Percentiles rank a stretch among this genome's conserved stretches.
Evolutionary conservation across 148 eudicot genomes (phyloP).

Genomic region (Cornus florida): DNA sequence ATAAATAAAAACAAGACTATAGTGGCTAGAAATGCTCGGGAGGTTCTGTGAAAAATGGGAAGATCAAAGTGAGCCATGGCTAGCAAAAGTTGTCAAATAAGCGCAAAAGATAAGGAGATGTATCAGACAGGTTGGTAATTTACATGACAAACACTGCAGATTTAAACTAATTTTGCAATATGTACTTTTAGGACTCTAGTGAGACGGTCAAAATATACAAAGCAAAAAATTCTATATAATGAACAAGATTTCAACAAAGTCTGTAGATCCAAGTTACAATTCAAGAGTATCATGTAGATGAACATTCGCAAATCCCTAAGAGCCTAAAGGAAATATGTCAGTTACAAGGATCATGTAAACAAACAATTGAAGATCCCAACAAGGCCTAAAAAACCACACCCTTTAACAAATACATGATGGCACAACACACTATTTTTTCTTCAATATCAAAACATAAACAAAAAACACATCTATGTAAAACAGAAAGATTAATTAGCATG

Average conservation of each 20-base stretch:
- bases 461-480: background rate
- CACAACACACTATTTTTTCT: background rate
- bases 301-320: background rate
- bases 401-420: background rate
- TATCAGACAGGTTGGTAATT: no score
- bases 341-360: constrained; percentile 16
- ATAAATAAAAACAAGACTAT: no score
- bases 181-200: background rate
- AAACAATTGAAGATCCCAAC: constrained; percentile 14
- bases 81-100: no score
- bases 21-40: no score
- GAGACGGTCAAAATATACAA: background rate
- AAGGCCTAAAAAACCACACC: constrained; percentile 2
- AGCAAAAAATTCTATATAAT: background rate
- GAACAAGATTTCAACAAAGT: background rate
- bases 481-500: background rate
- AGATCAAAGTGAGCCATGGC: no score
- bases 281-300: background rate
- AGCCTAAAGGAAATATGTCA: background rate
- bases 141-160: no score
- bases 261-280: background rate
- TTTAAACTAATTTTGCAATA: no score
- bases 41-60: no score
- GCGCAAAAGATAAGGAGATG: no score
- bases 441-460: background rate